Evolutionary conservation across 2,329 filamentous ascomycete genomes (phyloP), one percentile per base, ranked within the genome.

Genomic region (Curvularia eragrostidis): DNA sequence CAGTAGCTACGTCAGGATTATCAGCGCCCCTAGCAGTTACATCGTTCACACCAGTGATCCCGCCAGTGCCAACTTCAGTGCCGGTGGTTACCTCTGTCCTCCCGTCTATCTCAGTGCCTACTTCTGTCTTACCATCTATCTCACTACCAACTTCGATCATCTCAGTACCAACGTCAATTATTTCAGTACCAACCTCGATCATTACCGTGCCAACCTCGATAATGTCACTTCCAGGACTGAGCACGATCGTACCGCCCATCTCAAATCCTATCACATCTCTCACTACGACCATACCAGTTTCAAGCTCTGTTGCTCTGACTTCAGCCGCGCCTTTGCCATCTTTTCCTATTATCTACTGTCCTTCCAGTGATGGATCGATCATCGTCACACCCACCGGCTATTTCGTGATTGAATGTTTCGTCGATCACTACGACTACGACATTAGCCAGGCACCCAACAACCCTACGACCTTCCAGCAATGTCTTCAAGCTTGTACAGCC

Each of bases 361-460:
- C 62, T 38, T 48, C 30, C 3, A 48, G 36, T 15, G 13, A 62
- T 34, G 63, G 63, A 13, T 26, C 34, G 4, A 58, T 34, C 13
- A 44, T 56, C 39, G 56, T 30, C 19, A 64, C 54, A 13, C 30
- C 52, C 9, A 28, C 39, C 5, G 59, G 63, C 18, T n/a, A 50
- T 23, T 64, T 59, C n/a, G 15, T 58, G 12, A 46, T 65, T 21
- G 60, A 63, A 46, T 67, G 62, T 44, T 63, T 50, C 24, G 5
- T 49, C 15, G 62, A 61, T 28, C 55, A 54, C 3, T 38, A 18
- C n/a, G 52, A 54, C 32, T 32, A 18, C 21, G 51, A 65, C n/a
- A 36, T 63, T 3, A 49, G 51, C n/a, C 36, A 36, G 18, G 50
- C 56, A 26, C 34, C 48, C 36, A 42, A 24, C 12, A 39, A 44